Percentiles rank a stretch among this genome's conserved stretches.
Conservation (phyloP, 345 rosid genomes). For the Citrus maxima region DNA sequence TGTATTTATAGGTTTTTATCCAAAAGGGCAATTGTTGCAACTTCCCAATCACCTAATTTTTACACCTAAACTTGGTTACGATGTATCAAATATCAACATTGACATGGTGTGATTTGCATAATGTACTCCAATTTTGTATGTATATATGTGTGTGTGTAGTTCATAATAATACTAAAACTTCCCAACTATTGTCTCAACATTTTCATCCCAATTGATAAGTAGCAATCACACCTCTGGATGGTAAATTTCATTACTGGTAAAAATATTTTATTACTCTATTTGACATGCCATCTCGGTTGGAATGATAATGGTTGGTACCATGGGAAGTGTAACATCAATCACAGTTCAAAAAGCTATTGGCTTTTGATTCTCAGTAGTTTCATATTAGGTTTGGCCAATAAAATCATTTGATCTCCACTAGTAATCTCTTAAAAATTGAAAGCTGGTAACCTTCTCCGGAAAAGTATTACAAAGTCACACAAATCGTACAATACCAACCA, state of each 20-base stretch:
- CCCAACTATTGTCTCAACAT: too few species aligned
- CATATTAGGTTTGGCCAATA: neutral
- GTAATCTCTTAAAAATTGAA: neutral
- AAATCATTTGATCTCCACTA: neutral
- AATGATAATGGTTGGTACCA: too few species aligned
- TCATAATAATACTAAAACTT: too few species aligned
- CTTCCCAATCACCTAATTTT: neutral
- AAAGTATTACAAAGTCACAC: too few species aligned
- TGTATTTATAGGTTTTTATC: neutral
- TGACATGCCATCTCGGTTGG: too few species aligned
- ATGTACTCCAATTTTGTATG: neutral
- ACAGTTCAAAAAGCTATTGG: too few species aligned
- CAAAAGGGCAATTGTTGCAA: slow-evolving; percentile 16
- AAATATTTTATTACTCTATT: too few species aligned
- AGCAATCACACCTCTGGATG: too few species aligned
- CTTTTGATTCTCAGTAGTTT: neutral
- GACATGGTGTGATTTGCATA: neutral
- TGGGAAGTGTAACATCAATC: too few species aligned
- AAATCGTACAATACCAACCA: too few species aligned
- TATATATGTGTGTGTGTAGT: neutral
- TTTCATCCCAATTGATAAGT: too few species aligned
- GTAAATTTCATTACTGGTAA: too few species aligned
- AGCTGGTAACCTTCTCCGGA: neutral
- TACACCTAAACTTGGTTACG: neutral
- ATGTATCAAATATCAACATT: neutral